Base-by-base conservation (phyloP, 768 basidiomycete species). In the Gelatoporia subvermispora region DNA sequence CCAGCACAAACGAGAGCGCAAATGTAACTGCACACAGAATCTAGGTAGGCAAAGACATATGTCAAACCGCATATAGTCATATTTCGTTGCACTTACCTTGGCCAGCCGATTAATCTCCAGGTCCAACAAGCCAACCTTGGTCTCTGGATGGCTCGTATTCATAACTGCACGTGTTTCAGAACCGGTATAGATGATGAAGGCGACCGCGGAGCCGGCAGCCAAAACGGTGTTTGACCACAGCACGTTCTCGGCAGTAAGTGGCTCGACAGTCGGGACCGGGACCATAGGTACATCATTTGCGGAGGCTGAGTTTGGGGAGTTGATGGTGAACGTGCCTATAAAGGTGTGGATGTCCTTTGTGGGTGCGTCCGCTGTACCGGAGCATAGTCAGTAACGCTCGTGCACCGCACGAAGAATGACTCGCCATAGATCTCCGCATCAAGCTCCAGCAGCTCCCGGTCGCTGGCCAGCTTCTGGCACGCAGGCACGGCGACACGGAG, bases 151-250 rank as follows among this genome's bases (percentile, higher is more conserved):
- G 57, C 90, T 93, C 3, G 96, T 99, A 57, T 99, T 99, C 92
- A 99, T 93, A 20, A 97, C 95, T 1, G 96, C 96, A 47, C 96
- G 75, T 7, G 95, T 98, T 65, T 99, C 94, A 0, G 84, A 69
- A 0, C 96, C 96, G 2, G 96, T 98, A 64, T 97, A 99, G 3
- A 96, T 76, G 18, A 99, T 84, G 47, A 98, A 84, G 3, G 94
- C 93, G 35, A 98, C 79, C 0, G 91, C 93, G 20, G 85, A 85
- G 1, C 95, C 96, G 0, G 96, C 92, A 17, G 96, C 95, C 24
- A 99, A 77, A 3, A 99, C 96, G 0, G 96, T 98, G 64, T 98
- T 98, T 0, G 94, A 79, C 95, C 96, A 99, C 4, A 99, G 74
- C 35, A 95, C 77, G 66, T 98, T 97, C 65, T 98, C 95, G 0